phyloP scores from a whole-genome alignment of 2,329 filamentous ascomycete genomes.

The Cladosporium austrohemisphaericum region DNA sequence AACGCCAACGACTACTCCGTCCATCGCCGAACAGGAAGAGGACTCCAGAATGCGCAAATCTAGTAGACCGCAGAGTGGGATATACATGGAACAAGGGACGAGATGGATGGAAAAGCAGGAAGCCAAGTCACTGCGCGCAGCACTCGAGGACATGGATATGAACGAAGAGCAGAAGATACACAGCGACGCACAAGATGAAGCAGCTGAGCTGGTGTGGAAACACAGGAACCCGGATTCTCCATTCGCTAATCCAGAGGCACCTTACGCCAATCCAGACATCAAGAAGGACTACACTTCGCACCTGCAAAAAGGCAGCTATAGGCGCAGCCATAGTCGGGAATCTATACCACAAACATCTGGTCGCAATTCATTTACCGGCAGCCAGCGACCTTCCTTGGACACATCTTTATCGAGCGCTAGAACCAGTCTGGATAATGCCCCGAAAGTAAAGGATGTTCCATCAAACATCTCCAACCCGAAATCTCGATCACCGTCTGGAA shows the following conservation, averaged over 20 bases:
- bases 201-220: slow-evolving; percentile 73
- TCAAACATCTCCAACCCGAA: neutral
- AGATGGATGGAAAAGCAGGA: slow-evolving; percentile 81
- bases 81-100: slow-evolving; percentile 69
- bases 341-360: slow-evolving; percentile 1
- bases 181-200: slow-evolving; percentile 69
- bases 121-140: slow-evolving; percentile 63
- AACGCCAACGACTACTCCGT: slow-evolving; percentile 6
- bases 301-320: slow-evolving; percentile 67
- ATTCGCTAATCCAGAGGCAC: slow-evolving; percentile 52
- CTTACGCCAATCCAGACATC: slow-evolving; percentile 32
- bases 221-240: slow-evolving; percentile 67
- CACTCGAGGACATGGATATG: slow-evolving; percentile 70
- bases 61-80: slow-evolving; percentile 61
- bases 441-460: neutral
- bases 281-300: slow-evolving; percentile 58
- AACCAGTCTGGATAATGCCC: slow-evolving; percentile 15
- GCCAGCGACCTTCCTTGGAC: slow-evolving; percentile 13
- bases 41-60: slow-evolving; percentile 30
- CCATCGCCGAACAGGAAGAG: slow-evolving; percentile 9
- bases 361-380: slow-evolving; percentile 3
- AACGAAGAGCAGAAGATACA: slow-evolving; percentile 63
- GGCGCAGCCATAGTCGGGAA: slow-evolving; percentile 46
- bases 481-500: slow-evolving; percentile 15
- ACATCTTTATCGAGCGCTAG: neutral